Evolutionary conservation across 805 yeast species (phyloP).

Genomic region (Komagataella pseudopastoris): DNA sequence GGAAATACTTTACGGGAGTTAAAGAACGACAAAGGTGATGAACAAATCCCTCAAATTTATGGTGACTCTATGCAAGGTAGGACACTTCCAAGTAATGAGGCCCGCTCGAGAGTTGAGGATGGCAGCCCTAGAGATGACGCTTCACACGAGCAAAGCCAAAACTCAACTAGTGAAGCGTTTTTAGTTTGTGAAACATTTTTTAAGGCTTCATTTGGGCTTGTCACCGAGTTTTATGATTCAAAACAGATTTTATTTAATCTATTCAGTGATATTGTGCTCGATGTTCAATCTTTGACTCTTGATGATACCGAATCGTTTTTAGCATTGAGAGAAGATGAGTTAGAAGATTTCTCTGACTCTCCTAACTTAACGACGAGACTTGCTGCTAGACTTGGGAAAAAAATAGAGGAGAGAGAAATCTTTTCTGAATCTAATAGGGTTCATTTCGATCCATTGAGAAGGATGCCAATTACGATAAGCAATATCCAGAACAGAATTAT

Average conservation of each 20-base stretch:
- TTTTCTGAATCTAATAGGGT: constrained; percentile 22
- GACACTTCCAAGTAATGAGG: not conserved
- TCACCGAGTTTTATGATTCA: constrained; percentile 53
- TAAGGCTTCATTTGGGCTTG: constrained; percentile 17
- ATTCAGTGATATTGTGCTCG: constrained; percentile 44
- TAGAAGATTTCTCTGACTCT: constrained; percentile 16
- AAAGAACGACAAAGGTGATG: not conserved
- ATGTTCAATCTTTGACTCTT: constrained; percentile 55
- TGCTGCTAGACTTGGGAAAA: constrained; percentile 29
- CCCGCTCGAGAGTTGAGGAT: not conserved
- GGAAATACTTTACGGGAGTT: not conserved
- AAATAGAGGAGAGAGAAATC: constrained; percentile 15
- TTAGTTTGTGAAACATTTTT: constrained; percentile 9
- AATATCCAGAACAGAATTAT: constrained; percentile 22
- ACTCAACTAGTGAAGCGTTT: not conserved
- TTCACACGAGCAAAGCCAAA: not conserved
- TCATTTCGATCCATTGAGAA: not conserved
- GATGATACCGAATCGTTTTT: constrained; percentile 66
- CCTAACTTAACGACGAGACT: constrained; percentile 15
- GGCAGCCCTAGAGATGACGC: not conserved
- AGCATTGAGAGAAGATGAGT: constrained; percentile 44
- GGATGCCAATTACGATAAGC: constrained; percentile 13
- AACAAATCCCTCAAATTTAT: not conserved
- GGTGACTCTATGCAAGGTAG: not conserved
- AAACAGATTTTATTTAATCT: constrained; percentile 63